Evolutionary conservation across 2,329 filamentous ascomycete species (phyloP), one percentile per base, ranked within the genome.

Genomic region (Keithomyces neogunnii): DNA sequence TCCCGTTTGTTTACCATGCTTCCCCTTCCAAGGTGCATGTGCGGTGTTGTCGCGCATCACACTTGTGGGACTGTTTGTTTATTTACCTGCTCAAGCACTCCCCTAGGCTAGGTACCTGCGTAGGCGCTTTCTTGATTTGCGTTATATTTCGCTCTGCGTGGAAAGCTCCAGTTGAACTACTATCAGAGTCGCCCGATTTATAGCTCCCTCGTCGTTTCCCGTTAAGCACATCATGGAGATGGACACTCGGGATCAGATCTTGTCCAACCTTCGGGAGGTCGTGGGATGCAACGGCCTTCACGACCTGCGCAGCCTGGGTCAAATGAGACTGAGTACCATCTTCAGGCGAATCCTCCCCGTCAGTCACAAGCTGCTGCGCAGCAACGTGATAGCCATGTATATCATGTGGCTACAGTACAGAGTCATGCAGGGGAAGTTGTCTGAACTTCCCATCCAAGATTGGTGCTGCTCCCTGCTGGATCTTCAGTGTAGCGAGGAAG

Each of bases 391-490:
- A 1, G 59, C 57, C 5, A 57, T 66, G 32, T 64, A 60, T 39
- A 53, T 56, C 7, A 48, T 53, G 3, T 67, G 66, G 66, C 55
- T 67, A 6, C 49, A 56, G n/a, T 55, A 59, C n/a, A 57, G 57
- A 28, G 47, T 46, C 1, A 43, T 50, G 42, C 47, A 45, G 5
- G 33, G 8, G 2, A 2, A 3, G 1, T 28, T 46, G 5, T 33
- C 38, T 4, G 11, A 6, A 9, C 29, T 49, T 5, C 48, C 51
- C 13, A 31, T 53, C 31, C 13, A 48, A 29, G 28, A 32, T 4
- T 53, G 51, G 51, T 53, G 51, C n/a, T 8, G 13, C 33, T 6
- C 45, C 32, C 5, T 51, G 32, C 26, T 30, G 4, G 30, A 33
- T 9, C 31, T 31, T 4, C 31, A 31, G 13, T 47, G 45, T 19